phyloP scores from a whole-genome alignment of 331 rosid species.

The Acacia concinna region DNA sequence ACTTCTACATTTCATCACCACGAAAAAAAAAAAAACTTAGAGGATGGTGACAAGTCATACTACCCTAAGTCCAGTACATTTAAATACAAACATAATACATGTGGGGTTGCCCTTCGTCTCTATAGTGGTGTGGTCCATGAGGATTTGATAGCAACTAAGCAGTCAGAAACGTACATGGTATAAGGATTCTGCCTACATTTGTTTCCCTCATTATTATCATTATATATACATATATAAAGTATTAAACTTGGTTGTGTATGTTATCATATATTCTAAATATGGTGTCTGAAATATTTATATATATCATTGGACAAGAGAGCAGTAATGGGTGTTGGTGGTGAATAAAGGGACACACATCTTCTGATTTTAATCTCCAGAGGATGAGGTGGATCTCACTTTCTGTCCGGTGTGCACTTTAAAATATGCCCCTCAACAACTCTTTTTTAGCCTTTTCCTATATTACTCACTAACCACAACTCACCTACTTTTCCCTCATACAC shows the following conservation, averaged over 20 bases:
- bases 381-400: slow-evolving; percentile 35
- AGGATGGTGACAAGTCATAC: slow-evolving; percentile 9
- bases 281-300: neutral
- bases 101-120: slow-evolving; percentile 6
- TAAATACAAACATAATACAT: neutral
- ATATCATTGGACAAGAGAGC: slow-evolving; percentile 18
- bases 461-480: neutral
- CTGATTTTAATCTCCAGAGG: slow-evolving; percentile 22
- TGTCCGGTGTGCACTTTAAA: slow-evolving; percentile 36
- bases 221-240: neutral
- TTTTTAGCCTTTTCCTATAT: neutral
- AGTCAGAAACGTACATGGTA: neutral
- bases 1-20: neutral
- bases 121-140: slow-evolving; percentile 5
- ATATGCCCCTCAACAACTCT: neutral
- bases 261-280: neutral
- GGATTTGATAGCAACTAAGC: slow-evolving; percentile 7
- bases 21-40: neutral
- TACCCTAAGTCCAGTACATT: neutral
- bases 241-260: neutral
- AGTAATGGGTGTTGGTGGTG: slow-evolving; percentile 20
- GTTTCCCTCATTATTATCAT: neutral
- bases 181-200: neutral
- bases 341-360: slow-evolving; percentile 13
- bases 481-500: neutral